Evolutionary conservation across 768 basidiomycete genomes (phyloP), one percentile per base, ranked within the genome.

Genomic region (Suillus clintonianus): DNA sequence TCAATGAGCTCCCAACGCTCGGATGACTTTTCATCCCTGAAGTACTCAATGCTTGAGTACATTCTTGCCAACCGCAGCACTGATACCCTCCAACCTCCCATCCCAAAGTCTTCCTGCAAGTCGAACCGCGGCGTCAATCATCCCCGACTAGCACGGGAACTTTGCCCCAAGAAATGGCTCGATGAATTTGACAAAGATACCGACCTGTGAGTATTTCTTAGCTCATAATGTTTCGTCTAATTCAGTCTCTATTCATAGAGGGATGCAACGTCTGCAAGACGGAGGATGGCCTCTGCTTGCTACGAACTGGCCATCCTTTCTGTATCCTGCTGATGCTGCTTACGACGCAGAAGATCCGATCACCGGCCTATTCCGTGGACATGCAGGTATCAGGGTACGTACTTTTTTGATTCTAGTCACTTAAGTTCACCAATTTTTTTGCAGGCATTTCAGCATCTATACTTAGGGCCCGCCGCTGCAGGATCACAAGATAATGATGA

Each of bases 21-120:
- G 1, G 42, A 37, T 11, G 32, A 62, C 32, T 53, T 62, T 13
- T 32, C 48, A 11, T 55, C 50, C 27, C 30, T 62, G 6, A 62
- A 62, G 22, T 30, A 62, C 30, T 17, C 37, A 17, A 53, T 50
- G 2, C 53, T 62, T 1, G 24, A 30, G 17, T 62, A 62, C 10
- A 54, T 62, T 15, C 17, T 39, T 11, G 14, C 24, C 3, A 32
- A 62, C 53, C 13, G 30, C 11, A 39, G 24, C 24, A 50, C 24
- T 50, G 48, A 22, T n/a, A 27, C 50, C 11, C 37, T 62, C n/a
- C 11, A 56, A 5, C 61, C 61, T 41, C 51, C 53, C 0, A 41
- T 62, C 17, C 51, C 51, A n/a, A 62, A 56, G 24, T 15, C 6
- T 13, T n/a, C 48, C 36, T 42, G 53, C 61, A 62, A 62, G 53